A percentile compares a stretch with the other conserved stretches of the same genome.
Conservation (phyloP, 2,329 filamentous ascomycete genomes). For the Teratosphaeria gauchensis region DNA sequence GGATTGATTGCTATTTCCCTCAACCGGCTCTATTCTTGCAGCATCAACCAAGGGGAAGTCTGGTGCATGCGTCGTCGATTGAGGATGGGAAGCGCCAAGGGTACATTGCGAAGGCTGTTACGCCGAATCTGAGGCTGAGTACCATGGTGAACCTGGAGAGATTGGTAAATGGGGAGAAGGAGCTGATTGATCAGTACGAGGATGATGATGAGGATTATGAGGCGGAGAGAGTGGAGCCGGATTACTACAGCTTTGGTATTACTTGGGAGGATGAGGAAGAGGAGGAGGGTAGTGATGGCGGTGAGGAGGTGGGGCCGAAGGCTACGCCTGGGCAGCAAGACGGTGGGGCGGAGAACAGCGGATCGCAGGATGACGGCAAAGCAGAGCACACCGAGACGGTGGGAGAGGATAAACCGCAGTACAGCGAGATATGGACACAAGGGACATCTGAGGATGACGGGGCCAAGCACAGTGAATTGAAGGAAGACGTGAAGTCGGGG, state of each 20-base stretch:
- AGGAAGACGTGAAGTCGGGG: no score
- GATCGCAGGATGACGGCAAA: neutral
- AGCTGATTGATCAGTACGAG: constrained; percentile 18
- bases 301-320: no score
- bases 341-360: neutral
- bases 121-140: constrained; percentile 32
- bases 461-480: no score
- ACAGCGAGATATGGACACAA: no score
- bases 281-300: neutral
- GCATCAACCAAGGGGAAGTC: constrained; percentile 32
- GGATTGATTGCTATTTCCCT: constrained; percentile 33
- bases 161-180: constrained; percentile 28
- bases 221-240: neutral
- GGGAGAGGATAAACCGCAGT: no score
- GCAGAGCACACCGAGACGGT: neutral
- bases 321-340: no score
- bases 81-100: constrained; percentile 29
- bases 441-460: no score
- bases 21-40: constrained; percentile 41
- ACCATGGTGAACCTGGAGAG: constrained; percentile 33
- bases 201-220: neutral
- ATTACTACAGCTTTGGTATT: neutral
- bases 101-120: constrained; percentile 20
- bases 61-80: constrained; percentile 19
- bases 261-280: neutral